phyloP scores from a whole-genome alignment of 192 early-diverging fungal genomes.

The Entophlyctis luteolus region DNA sequence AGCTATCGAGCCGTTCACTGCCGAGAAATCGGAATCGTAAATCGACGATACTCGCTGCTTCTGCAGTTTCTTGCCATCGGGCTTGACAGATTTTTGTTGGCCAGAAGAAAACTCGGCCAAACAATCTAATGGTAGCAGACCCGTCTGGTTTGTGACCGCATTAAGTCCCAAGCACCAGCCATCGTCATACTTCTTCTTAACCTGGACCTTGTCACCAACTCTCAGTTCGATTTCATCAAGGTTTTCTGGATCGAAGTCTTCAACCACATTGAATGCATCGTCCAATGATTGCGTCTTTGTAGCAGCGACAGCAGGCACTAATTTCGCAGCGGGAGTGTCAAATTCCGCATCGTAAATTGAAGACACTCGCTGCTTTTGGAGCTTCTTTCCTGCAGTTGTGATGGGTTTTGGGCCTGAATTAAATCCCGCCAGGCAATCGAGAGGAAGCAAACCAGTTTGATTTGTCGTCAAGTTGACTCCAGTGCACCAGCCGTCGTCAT shows the following conservation, averaged over 20 bases:
- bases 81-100: not conserved
- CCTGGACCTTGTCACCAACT: not conserved
- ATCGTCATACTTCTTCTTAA: conserved; percentile 6
- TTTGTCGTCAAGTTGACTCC: conserved; percentile 49
- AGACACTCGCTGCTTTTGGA: conserved; percentile 3
- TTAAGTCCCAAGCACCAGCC: conserved; percentile 8
- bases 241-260: not conserved
- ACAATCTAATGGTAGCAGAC: conserved; percentile 2
- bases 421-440: conserved; percentile 37
- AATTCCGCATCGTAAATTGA: conserved; percentile 4
- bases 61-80: not conserved
- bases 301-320: not conserved
- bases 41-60: conserved; percentile 5
- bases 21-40: not conserved
- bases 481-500: conserved; percentile 46
- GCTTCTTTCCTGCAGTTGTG: not conserved
- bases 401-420: not conserved
- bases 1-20: not conserved
- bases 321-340: not conserved
- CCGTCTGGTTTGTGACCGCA: not conserved
- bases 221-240: not conserved
- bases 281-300: not conserved
- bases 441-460: conserved; percentile 42
- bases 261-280: not conserved
- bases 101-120: not conserved